Conservation (phyloP, 768 basidiomycete species). For the Suillus weaverae region DNA sequence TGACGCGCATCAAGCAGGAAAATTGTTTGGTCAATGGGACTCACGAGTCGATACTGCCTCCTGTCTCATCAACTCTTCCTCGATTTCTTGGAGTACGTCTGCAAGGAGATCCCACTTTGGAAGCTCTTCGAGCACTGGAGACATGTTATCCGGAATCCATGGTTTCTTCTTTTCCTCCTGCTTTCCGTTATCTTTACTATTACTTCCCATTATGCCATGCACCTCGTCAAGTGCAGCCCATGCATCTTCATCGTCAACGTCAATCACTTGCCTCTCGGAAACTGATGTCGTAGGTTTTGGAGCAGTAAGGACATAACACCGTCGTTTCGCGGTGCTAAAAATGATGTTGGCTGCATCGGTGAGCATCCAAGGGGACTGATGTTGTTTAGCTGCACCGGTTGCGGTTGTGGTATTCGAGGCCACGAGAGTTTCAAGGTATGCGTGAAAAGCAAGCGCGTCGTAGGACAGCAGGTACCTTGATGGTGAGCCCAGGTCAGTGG, state of each 20-base stretch:
- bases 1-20: not conserved
- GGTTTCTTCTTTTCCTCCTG: slow-evolving; percentile 15
- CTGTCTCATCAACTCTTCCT: slow-evolving; percentile 75
- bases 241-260: slow-evolving; percentile 67
- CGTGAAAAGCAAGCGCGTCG: slow-evolving; percentile 87
- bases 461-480: slow-evolving; percentile 83
- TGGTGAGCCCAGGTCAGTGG: slow-evolving; percentile 6
- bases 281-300: slow-evolving; percentile 24
- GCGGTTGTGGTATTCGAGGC: slow-evolving; percentile 54
- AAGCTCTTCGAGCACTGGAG: slow-evolving; percentile 88
- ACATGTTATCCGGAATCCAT: slow-evolving; percentile 78
- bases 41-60: slow-evolving; percentile 39
- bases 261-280: slow-evolving; percentile 32
- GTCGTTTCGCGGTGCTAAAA: slow-evolving; percentile 72
- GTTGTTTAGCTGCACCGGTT: slow-evolving; percentile 55
- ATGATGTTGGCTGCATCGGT: slow-evolving; percentile 90
- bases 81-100: slow-evolving; percentile 88
- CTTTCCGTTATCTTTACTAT: slow-evolving; percentile 4
- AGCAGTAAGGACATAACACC: slow-evolving; percentile 66
- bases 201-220: slow-evolving; percentile 34
- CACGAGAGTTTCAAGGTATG: slow-evolving; percentile 86
- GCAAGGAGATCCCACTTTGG: slow-evolving; percentile 91
- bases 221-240: slow-evolving; percentile 73
- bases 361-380: slow-evolving; percentile 87
- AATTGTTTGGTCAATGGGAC: not conserved